Percentiles rank a stretch among this genome's conserved stretches.
Evolutionary conservation across 2,329 filamentous ascomycete species (phyloP).

Genomic region (Trichoderma breve): DNA sequence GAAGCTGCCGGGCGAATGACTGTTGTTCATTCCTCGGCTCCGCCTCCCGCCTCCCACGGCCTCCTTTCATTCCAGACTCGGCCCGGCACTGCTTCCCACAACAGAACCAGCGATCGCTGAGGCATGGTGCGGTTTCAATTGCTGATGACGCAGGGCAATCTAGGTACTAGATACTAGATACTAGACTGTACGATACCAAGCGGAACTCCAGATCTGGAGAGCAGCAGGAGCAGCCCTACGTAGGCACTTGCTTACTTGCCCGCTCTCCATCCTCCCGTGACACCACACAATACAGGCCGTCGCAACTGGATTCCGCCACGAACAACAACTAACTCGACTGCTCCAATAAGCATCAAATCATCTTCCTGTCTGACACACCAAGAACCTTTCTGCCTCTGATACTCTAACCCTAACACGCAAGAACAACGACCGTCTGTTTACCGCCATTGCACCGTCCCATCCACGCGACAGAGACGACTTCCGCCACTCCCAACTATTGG

Average conservation of each 20-base stretch:
- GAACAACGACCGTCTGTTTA: background rate
- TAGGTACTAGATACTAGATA: no score
- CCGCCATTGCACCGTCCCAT: background rate
- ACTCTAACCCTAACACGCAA: background rate
- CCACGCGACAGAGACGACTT: background rate
- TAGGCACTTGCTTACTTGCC: background rate
- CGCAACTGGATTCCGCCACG: background rate
- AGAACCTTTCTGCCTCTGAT: background rate
- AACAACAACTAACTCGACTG: background rate
- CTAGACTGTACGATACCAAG: background rate
- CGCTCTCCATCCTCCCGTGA: background rate
- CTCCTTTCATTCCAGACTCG: slow-evolving; percentile 28
- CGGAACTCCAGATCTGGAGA: background rate
- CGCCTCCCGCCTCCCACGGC: slow-evolving; percentile 18
- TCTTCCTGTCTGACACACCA: background rate
- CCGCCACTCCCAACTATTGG: background rate
- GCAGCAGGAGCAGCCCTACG: slow-evolving; percentile 9
- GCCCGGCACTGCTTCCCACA: slow-evolving; percentile 20
- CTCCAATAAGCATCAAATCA: background rate
- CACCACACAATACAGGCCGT: background rate
- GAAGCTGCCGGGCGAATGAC: slow-evolving; percentile 17
- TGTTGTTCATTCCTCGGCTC: slow-evolving; percentile 23
- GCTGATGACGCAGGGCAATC: slow-evolving; percentile 13
- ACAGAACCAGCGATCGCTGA: slow-evolving; percentile 24
- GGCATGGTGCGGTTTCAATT: slow-evolving; percentile 16